Percentiles rank a stretch among this genome's conserved stretches.
phyloP scores from a whole-genome alignment of 495 filamentous ascomycete genomes.

The Bacidia rubella region DNA sequence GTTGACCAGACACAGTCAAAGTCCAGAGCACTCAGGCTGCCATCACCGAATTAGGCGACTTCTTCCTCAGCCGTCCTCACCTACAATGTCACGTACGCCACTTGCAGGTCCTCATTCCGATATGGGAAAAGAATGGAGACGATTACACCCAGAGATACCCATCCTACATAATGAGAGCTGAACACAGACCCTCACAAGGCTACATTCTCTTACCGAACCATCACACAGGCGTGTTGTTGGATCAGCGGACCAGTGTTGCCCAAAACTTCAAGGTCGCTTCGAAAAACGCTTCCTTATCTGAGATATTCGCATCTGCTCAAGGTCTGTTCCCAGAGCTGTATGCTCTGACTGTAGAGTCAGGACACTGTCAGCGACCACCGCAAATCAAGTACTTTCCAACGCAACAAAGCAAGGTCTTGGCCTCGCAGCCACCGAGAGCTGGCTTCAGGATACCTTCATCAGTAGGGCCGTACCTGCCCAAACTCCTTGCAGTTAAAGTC shows the following conservation, averaged over 20 bases:
- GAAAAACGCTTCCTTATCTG: constrained; percentile 53
- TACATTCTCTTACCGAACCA: background rate
- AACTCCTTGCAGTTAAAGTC: constrained; percentile 38
- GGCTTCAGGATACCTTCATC: background rate
- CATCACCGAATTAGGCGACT: constrained; percentile 38
- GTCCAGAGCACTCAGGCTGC: constrained; percentile 53
- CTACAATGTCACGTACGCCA: constrained; percentile 51
- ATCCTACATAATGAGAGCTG: constrained; percentile 21
- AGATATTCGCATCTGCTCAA: constrained; percentile 48
- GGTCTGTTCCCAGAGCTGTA: constrained; percentile 43
- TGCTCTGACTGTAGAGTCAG: constrained; percentile 59
- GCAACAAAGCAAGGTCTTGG: background rate
- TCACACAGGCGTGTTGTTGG: background rate
- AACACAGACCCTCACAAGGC: background rate
- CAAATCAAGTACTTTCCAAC: constrained; percentile 42
- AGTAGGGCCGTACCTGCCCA: constrained; percentile 21
- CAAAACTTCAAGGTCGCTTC: constrained; percentile 36
- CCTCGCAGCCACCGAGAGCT: background rate
- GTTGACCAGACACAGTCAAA: constrained; percentile 33
- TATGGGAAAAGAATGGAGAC: constrained; percentile 44
- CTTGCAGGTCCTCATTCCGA: constrained; percentile 61
- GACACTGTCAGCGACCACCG: constrained; percentile 58
- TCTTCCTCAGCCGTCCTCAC: constrained; percentile 45
- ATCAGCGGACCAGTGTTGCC: background rate
- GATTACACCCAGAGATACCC: constrained; percentile 8